Percentiles rank a stretch among this genome's conserved stretches.
Evolutionary conservation across 768 basidiomycete species (phyloP).

Genomic region (Naematelia encephala): DNA sequence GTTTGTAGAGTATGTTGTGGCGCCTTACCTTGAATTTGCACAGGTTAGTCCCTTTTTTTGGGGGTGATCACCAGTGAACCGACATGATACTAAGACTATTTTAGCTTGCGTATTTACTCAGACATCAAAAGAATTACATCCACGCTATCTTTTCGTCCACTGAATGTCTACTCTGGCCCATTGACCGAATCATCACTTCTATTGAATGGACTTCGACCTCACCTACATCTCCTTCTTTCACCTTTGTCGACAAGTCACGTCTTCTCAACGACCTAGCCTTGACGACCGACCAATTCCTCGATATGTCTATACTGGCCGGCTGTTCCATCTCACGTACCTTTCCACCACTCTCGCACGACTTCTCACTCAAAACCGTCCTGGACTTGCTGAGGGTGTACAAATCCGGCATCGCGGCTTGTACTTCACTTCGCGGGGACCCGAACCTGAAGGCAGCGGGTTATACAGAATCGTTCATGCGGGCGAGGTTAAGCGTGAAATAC

Average conservation of each 20-base stretch:
- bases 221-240: constrained; percentile 55
- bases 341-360: constrained; percentile 50
- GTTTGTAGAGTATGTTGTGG: constrained; percentile 91
- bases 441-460: constrained; percentile 71
- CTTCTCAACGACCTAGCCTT: constrained; percentile 67
- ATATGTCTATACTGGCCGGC: constrained; percentile 86
- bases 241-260: constrained; percentile 73
- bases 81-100: constrained; percentile 5
- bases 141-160: constrained; percentile 90
- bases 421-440: constrained; percentile 62
- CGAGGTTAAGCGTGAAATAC: constrained; percentile 86
- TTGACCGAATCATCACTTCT: constrained; percentile 69
- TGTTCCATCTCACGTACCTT: constrained; percentile 65
- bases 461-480: constrained; percentile 78
- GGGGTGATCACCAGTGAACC: neutral
- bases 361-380: constrained; percentile 55
- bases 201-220: constrained; percentile 66
- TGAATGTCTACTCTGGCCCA: constrained; percentile 82
- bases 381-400: constrained; percentile 93
- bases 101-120: constrained; percentile 89
- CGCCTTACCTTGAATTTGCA: constrained; percentile 92
- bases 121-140: constrained; percentile 87
- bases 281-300: constrained; percentile 86
- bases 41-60: constrained; percentile 64
- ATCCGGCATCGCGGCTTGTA: constrained; percentile 57